Base-by-base conservation (phyloP, 148 eudicot genomes). In the Fagopyrum esculentum region DNA sequence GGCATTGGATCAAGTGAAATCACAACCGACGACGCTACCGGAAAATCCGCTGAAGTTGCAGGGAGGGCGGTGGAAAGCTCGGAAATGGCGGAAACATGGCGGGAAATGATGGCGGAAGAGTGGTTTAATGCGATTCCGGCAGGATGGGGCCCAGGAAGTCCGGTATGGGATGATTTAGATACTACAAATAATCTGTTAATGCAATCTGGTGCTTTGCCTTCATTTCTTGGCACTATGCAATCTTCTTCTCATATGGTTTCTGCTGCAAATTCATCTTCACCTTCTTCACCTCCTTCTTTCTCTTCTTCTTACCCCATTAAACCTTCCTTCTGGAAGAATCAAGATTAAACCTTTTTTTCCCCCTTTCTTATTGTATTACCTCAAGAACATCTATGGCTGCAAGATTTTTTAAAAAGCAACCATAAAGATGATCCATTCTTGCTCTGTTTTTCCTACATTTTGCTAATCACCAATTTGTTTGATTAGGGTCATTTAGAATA, bases 121-220 rank as follows among this genome's bases (percentile, higher is more conserved):
- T 94, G 98, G 98, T 79, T 89, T 26, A 89, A 87, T 64, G 79
- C 87, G 8, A 87, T 89, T 35, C 90, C 91, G n/a, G 90, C 90
- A 0, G 93, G 54, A 35, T 71, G 74, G 74, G 74, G 74, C 2
- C 74, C 97, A 0, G 98, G 89, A 0, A 91, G 98, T 61, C 86
- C 98, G 0, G 88, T 91, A 22, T 94, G 98, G 98, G 98, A 94
- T 82, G 82, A 86, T 84, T 55, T 88, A 6, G 96, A 91, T 60
- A 11, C 86, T 7, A 78, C 78, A 9, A 94, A 87, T 47, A 71
- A 66, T 40, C 71, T 66, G 5, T 6, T 66, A 3, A 15, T 66
- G 47, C 71, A 66, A 43, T 66, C 71, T 2, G 71, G 71, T 4
- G 71, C 52, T 46, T 6, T 45, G 35, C 84, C 80, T 80, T 77